Percentiles rank a stretch among this genome's conserved stretches.
These are phyloP conservation scores for Fistulifera solaris DNA, from an alignment of 108 stramenopile genomes.

Conservation along the genomic window DNA sequence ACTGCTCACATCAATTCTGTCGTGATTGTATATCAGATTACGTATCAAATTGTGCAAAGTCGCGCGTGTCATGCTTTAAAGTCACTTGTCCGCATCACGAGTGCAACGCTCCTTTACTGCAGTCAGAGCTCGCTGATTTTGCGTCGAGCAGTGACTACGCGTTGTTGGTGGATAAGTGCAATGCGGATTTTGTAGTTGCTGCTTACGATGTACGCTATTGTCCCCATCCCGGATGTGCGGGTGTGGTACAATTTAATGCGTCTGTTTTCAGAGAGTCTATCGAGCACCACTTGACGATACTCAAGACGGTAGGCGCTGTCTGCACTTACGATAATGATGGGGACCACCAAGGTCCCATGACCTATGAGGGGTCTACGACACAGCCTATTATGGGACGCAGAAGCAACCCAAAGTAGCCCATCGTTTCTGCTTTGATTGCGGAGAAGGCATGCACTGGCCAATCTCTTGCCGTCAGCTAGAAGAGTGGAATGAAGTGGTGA, in stretches of 20 bases:
- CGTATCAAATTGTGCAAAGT: constrained; percentile 21
- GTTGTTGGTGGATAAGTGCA: constrained; percentile 21
- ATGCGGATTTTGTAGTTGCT: constrained; percentile 26
- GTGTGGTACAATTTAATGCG: constrained; percentile 23
- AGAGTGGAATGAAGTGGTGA: constrained; percentile 36
- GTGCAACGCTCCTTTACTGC: constrained; percentile 16
- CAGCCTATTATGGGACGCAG: constrained; percentile 12
- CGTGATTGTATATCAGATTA: constrained; percentile 32
- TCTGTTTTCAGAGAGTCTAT: constrained; percentile 10
- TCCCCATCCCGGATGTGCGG: constrained; percentile 35
- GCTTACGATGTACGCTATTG: constrained; percentile 35
- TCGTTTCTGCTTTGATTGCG: constrained; percentile 46
- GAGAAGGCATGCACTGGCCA: constrained; percentile 39
- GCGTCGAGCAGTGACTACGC: constrained; percentile 7
- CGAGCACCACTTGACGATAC: constrained; percentile 12
- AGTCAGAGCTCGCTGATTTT: constrained; percentile 10
- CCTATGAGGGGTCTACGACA: constrained; percentile 43
- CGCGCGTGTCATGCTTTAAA: constrained; percentile 8
- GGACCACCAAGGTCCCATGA: constrained; percentile 10
- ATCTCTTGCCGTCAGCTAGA: constrained; percentile 30
- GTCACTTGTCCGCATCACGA: constrained; percentile 42
- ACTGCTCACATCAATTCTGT: constrained; percentile 39
- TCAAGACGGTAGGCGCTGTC: constrained; percentile 29
- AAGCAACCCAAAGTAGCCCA: constrained; percentile 35
- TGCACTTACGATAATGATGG: constrained; percentile 20